These are phyloP conservation scores for Saccharomycopsis crataegensis DNA, from an alignment of 1,139 yeast genomes.

Conservation along the genomic window DNA sequence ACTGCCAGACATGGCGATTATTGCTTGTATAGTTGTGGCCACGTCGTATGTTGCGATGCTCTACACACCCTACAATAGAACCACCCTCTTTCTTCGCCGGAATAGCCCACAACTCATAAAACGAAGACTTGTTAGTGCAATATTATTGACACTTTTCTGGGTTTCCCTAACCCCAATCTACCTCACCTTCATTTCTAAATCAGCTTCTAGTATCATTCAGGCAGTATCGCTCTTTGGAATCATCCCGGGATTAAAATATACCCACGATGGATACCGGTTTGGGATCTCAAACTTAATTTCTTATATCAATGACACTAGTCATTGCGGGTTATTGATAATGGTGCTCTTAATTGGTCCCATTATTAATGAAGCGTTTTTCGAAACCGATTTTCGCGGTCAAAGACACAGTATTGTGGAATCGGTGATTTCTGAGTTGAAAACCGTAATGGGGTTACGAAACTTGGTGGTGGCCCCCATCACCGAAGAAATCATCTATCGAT, in stretches of 20 bases:
- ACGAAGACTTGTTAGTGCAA: neutral
- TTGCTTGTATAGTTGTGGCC: conserved; percentile 1
- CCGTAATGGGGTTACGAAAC: conserved; percentile 53
- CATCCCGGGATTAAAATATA: conserved; percentile 26
- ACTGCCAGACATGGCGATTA: neutral
- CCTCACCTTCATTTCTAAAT: neutral
- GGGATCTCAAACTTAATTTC: conserved; percentile 13
- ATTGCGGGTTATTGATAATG: conserved; percentile 31
- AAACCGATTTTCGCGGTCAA: conserved; percentile 22
- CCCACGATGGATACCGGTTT: neutral
- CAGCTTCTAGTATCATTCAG: neutral
- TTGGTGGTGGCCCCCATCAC: conserved; percentile 76
- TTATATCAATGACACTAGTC: conserved; percentile 25
- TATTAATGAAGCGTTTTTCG: conserved; percentile 33
- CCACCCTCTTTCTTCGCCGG: neutral
- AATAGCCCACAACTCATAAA: conserved; percentile 3
- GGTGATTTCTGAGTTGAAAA: conserved; percentile 26
- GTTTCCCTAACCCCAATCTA: conserved; percentile 1
- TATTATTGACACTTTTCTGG: conserved; percentile 2
- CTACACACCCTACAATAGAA: conserved; percentile 1
- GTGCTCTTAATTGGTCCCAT: conserved; percentile 57
- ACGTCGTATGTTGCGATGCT: conserved; percentile 8
- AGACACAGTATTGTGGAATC: conserved; percentile 23
- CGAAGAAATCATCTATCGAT: conserved; percentile 78
- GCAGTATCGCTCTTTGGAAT: conserved; percentile 14